Base-by-base conservation (phyloP, 441 rosid genomes). In the Metrosideros polymorpha region DNA sequence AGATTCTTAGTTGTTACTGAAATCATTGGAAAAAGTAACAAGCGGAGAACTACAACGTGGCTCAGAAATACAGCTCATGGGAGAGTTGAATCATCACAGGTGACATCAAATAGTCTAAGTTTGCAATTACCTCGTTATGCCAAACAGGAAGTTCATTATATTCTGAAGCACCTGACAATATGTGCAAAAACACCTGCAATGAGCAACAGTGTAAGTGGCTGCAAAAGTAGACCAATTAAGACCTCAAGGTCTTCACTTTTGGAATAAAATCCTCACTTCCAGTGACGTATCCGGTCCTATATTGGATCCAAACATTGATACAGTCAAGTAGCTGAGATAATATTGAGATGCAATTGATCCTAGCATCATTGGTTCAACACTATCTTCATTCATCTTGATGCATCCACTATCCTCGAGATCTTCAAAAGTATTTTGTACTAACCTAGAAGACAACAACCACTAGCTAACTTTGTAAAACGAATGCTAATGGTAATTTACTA, bases 401-500 rank as follows among this genome's bases (percentile, higher is more conserved):
- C 99, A 98, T 83, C 99, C 99, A 92, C 99, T 93, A 86, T 96
- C 99, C 91, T 98, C 99, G 88, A 98, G 95, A 91, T 96, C 99
- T 91, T 98, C 99, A 91, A 98, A 98, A 86, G 99, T 96, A 92
- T 91, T 93, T 71, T 94, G 98, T 87, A 95, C 97, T 92, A 98
- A 93, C 90, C 99, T 98, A 93, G 88, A 85, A 88, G 88, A 90
- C 85, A 9, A 29, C 39, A 35, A 25, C 79, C 63, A 84, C 45
- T 53, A 19, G 49, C n/a, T 66, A 86, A 66, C 56, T 50, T 79
- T 83, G 56, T 83, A 87, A 53, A 75, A 42, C 51, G 57, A 84
- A 43, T 50, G 43, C 47, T 47, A 24, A 51, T n/a, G 59, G 82
- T 22, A 57, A 82, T 83, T 86, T 59, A 84, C 82, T 82, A 75